Percentiles rank a stretch among this genome's conserved stretches.
phyloP scores from a whole-genome alignment of 2,329 filamentous ascomycete genomes.

The Teratosphaeria nubilosa region DNA sequence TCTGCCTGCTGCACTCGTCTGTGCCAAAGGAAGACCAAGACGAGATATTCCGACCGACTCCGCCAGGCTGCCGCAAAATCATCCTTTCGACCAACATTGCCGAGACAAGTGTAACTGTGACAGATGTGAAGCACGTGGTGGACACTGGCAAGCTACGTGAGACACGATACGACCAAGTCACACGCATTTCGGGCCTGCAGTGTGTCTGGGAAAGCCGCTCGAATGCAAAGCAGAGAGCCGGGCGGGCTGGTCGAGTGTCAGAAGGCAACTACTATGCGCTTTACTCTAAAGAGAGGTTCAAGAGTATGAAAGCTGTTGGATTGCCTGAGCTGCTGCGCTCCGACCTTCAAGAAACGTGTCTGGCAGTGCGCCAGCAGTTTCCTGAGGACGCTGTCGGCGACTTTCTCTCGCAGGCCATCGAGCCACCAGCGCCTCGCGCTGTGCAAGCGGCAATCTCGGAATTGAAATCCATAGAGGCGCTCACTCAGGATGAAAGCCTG shows the following conservation, averaged over 20 bases:
- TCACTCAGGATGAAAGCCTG: constrained; percentile 34
- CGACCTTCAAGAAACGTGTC: constrained; percentile 36
- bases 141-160: constrained; percentile 37
- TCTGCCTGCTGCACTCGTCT: constrained; percentile 39
- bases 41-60: constrained; percentile 31
- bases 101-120: constrained; percentile 43
- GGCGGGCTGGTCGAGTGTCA: constrained; percentile 40
- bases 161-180: constrained; percentile 30
- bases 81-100: constrained; percentile 43
- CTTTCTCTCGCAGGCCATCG: constrained; percentile 35
- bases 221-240: constrained; percentile 39
- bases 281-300: constrained; percentile 30
- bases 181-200: constrained; percentile 29
- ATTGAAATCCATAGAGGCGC: constrained; percentile 32
- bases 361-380: constrained; percentile 33
- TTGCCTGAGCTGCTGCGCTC: constrained; percentile 34
- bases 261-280: constrained; percentile 42
- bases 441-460: constrained; percentile 31
- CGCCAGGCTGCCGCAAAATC: constrained; percentile 36
- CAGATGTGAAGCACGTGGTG: constrained; percentile 41
- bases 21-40: constrained; percentile 33
- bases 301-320: constrained; percentile 25
- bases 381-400: constrained; percentile 30
- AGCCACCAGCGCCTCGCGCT: constrained; percentile 31
- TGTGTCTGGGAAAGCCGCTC: constrained; percentile 40